Conservation (phyloP, 1,139 yeast genomes). For the Taphrina communis region DNA sequence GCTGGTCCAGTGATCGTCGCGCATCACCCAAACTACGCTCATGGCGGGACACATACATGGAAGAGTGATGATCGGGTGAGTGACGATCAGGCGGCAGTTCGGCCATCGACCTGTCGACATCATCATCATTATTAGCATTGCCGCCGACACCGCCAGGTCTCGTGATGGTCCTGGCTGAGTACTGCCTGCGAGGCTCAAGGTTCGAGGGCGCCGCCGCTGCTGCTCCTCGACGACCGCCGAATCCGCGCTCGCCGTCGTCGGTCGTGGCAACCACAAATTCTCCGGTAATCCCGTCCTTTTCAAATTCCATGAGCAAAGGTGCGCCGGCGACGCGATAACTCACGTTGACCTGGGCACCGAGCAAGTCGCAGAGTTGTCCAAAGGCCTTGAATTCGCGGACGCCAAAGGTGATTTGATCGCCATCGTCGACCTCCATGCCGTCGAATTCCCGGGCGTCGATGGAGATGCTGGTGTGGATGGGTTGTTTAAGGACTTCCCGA, state of each 20-base stretch:
- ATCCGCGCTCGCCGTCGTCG: constrained; percentile 18
- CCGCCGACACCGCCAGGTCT: not conserved
- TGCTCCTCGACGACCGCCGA: not conserved
- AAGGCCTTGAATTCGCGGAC: constrained; percentile 50
- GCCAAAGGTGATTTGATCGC: constrained; percentile 47
- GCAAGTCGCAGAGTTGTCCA: constrained; percentile 6
- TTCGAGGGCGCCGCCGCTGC: not conserved
- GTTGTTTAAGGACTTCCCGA: constrained; percentile 49
- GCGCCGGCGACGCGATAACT: constrained; percentile 19
- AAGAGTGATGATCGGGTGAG: not conserved
- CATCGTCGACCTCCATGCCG: constrained; percentile 46
- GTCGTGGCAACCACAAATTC: constrained; percentile 38
- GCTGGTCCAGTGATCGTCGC: not conserved
- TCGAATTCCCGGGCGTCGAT: constrained; percentile 48
- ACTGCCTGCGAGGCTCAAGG: constrained; percentile 6
- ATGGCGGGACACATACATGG: not conserved
- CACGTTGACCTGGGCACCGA: constrained; percentile 11
- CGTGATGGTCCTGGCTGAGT: constrained; percentile 6
- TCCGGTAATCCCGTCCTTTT: constrained; percentile 21
- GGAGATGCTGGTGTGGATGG: constrained; percentile 49
- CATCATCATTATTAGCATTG: not conserved
- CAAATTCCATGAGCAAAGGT: constrained; percentile 33
- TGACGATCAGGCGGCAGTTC: not conserved
- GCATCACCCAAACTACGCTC: not conserved
- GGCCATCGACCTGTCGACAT: not conserved